These are phyloP conservation scores for Amylostereum chailletii DNA, from an alignment of 1,284 basidiomycete species.

Conservation along the genomic window DNA sequence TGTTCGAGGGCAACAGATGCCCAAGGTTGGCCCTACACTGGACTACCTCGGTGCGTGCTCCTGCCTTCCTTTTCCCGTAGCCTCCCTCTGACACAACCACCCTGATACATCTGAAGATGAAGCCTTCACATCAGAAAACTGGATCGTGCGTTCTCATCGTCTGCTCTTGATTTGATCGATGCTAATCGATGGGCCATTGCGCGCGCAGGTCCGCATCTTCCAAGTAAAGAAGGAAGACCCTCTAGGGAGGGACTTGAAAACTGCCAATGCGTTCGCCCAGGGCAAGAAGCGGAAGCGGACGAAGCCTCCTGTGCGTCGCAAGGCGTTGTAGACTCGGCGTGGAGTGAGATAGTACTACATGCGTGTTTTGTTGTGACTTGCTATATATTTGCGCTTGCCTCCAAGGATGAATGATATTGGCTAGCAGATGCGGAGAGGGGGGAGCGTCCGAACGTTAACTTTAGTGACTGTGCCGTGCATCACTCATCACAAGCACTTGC, in stretches of 20 bases:
- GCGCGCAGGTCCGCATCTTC: constrained; percentile 78
- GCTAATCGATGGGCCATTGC: constrained; percentile 3
- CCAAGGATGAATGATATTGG: no score
- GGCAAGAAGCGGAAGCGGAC: constrained; percentile 84
- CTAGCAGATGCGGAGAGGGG: no score
- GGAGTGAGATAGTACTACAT: background rate
- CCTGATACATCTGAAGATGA: constrained; percentile 52
- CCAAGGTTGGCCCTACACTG: constrained; percentile 69
- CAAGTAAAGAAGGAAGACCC: constrained; percentile 93
- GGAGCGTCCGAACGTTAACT: no score
- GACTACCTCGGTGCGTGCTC: constrained; percentile 71
- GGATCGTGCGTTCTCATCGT: constrained; percentile 64
- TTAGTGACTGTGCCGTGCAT: no score
- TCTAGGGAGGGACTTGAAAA: constrained; percentile 82
- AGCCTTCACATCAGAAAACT: constrained; percentile 96
- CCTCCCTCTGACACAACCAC: constrained; percentile 7
- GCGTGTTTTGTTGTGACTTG: background rate
- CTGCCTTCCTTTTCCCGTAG: background rate
- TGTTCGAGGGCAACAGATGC: constrained; percentile 77
- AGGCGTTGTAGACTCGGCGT: constrained; percentile 23
- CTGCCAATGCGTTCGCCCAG: constrained; percentile 74
- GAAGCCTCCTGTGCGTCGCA: constrained; percentile 55
- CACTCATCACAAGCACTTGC: no score
- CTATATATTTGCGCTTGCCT: no score
- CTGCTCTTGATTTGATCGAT: constrained; percentile 1